Evolutionary conservation across 345 rosid species (phyloP).

Genomic region (Pistacia integerrima): DNA sequence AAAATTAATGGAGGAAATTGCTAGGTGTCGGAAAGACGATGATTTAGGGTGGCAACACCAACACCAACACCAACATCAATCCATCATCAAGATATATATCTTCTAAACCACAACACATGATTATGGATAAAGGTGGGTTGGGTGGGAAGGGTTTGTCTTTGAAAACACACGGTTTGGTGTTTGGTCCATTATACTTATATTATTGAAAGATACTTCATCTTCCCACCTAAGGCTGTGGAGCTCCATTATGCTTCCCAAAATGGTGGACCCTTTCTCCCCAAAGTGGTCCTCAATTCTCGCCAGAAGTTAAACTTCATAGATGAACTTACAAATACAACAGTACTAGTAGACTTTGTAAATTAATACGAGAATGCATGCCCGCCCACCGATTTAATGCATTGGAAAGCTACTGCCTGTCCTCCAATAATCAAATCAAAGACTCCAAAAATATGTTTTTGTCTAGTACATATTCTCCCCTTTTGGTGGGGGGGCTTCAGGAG

Average conservation of each 20-base stretch:
- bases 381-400: slow-evolving; percentile 34
- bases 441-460: slow-evolving; percentile 2
- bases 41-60: neutral
- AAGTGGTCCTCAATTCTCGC: neutral
- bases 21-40: slow-evolving; percentile 2
- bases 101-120: slow-evolving; percentile 21
- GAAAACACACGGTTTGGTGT: slow-evolving; percentile 11
- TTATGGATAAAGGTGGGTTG: neutral
- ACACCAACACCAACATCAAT: no score
- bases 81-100: slow-evolving; percentile 1
- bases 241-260: slow-evolving; percentile 1
- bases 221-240: neutral
- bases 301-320: neutral
- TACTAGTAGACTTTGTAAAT: no score
- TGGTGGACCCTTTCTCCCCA: slow-evolving; percentile 17
- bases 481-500: slow-evolving; percentile 9
- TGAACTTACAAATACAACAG: neutral
- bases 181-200: neutral
- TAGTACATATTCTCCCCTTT: neutral
- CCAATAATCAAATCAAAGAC: neutral
- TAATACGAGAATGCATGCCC: neutral
- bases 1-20: neutral
- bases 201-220: slow-evolving; percentile 6
- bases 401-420: slow-evolving; percentile 16
- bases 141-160: slow-evolving; percentile 24